Base-by-base conservation (phyloP, 1,284 basidiomycete genomes). In the Marasmius tenuissimus region DNA sequence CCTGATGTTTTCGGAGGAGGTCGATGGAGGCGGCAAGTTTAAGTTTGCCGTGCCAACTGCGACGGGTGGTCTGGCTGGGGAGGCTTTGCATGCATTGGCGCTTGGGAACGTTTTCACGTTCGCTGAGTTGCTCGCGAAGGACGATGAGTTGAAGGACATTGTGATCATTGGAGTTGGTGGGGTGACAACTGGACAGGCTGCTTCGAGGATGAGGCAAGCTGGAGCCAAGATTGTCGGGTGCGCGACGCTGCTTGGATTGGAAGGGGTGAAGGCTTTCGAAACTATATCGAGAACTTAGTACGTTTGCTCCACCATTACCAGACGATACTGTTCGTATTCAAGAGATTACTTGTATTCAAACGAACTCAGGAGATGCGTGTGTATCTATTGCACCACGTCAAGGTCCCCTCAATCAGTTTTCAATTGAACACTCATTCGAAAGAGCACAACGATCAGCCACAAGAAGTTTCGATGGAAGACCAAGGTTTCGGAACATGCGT, bases 101-200 rank as follows among this genome's bases (percentile, higher is more conserved):
- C 77, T 93, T 39, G 92, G 92, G 60, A 93, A 89, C 68, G 89
- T 91, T 12, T 80, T 81, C 67, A 77, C 83, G 11, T 87, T 93
- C 69, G 71, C 80, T 16, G 75, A 74, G 42, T 70, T 91, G 52
- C 75, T 93, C 22, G 35, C 18, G 58, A 69, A 72, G 22, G 69
- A 78, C 61, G 63, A 72, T 1, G 76, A 78, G 0, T 68, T 91
- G 58, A 74, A 73, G 40, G 69, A 75, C 3, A 83, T 93, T 58
- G 74, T 74, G 54, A 74, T 94, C 54, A 83, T 94, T 58, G 92
- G 92, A 4, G 87, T 89, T 18, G 92, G 92, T 0, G 92, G 92
- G 5, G 90, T 93, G n/a, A 86, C 83, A 0, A 82, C 81, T 35
- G 73, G 77, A 9, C 85, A 77, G 16, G 87, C 84, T 0, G 84